phyloP scores from a whole-genome alignment of 2,329 filamentous ascomycete genomes.

The Chaetomium olivaceum region DNA sequence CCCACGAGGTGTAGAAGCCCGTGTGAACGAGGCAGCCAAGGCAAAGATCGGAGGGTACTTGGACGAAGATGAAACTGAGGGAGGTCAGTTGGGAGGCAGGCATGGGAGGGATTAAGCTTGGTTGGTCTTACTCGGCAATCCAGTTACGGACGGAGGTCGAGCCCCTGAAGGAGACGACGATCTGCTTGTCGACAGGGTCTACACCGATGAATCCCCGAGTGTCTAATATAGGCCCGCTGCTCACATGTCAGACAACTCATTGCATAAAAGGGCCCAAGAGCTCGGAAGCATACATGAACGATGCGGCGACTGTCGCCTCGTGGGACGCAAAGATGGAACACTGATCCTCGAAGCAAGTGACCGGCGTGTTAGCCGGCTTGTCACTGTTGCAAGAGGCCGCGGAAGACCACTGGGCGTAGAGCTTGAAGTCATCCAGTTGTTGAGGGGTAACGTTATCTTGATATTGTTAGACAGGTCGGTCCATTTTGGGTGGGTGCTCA shows the following conservation, averaged over 20 bases:
- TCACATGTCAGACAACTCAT: slow-evolving; percentile 13
- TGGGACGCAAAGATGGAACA: slow-evolving; percentile 49
- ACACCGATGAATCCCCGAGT: slow-evolving; percentile 54
- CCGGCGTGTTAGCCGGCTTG: slow-evolving; percentile 37
- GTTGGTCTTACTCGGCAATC: slow-evolving; percentile 50
- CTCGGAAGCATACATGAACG: slow-evolving; percentile 41
- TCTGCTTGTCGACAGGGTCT: slow-evolving; percentile 51
- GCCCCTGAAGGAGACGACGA: slow-evolving; percentile 63
- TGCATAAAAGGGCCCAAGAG: neutral
- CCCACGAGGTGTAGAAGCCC: slow-evolving; percentile 63
- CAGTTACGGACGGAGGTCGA: slow-evolving; percentile 61
- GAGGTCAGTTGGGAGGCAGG: neutral
- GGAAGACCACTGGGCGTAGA: slow-evolving; percentile 40
- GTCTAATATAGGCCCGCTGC: slow-evolving; percentile 31
- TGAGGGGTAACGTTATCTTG: slow-evolving; percentile 11
- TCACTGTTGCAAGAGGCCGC: slow-evolving; percentile 28
- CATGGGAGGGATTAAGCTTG: slow-evolving; percentile 35
- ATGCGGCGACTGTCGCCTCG: slow-evolving; percentile 46
- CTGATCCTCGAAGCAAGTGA: slow-evolving; percentile 34
- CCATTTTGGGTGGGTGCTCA: too few relatives aligned
- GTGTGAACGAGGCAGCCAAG: slow-evolving; percentile 53
- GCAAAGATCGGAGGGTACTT: slow-evolving; percentile 42
- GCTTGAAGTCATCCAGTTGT: slow-evolving; percentile 28
- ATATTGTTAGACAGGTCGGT: slow-evolving; percentile 18
- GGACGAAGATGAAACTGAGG: slow-evolving; percentile 43